Evolutionary conservation across 2,329 filamentous ascomycete species (phyloP).

Genomic region (Sporothrix phasma): DNA sequence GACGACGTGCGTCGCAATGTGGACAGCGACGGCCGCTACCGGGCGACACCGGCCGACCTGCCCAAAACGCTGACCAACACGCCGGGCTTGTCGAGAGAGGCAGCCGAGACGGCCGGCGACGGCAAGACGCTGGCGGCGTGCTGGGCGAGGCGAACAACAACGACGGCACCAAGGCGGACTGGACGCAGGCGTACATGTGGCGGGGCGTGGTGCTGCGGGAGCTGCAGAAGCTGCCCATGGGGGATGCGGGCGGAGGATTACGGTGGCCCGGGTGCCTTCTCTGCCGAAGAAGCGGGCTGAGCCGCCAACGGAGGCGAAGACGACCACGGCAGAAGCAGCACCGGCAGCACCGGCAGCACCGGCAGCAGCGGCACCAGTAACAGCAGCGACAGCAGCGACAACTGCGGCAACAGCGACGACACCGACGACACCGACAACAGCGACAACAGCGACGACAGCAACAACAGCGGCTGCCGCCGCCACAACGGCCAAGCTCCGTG

Average conservation of each 20-base stretch:
- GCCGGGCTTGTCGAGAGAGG: conserved; percentile 1
- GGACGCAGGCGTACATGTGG: conserved; percentile 36
- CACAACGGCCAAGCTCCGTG: conserved; percentile 25
- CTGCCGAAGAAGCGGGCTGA: conserved; percentile 11
- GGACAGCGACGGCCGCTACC: conserved; percentile 40
- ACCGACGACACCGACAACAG: conserved; percentile 18
- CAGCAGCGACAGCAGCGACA: background rate
- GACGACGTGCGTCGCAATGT: conserved; percentile 27
- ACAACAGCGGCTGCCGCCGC: background rate
- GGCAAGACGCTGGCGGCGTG: background rate
- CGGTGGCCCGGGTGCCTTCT: conserved; percentile 27
- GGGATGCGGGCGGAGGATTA: conserved; percentile 38
- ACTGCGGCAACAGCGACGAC: conserved; percentile 15
- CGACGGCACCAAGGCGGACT: conserved; percentile 21
- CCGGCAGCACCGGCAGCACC: background rate
- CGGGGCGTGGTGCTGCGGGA: conserved; percentile 37
- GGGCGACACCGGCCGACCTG: conserved; percentile 28
- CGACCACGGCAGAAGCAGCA: too few relatives aligned
- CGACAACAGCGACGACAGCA: background rate
- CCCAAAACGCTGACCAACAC: conserved; percentile 18
- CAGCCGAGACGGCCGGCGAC: conserved; percentile 15
- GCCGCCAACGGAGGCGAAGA: background rate
- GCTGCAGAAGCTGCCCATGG: conserved; percentile 35
- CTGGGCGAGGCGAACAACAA: background rate
- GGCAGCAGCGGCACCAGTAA: background rate